These are phyloP conservation scores for Verticillium longisporum DNA, from an alignment of 2,329 filamentous ascomycete species.

Conservation along the genomic window DNA sequence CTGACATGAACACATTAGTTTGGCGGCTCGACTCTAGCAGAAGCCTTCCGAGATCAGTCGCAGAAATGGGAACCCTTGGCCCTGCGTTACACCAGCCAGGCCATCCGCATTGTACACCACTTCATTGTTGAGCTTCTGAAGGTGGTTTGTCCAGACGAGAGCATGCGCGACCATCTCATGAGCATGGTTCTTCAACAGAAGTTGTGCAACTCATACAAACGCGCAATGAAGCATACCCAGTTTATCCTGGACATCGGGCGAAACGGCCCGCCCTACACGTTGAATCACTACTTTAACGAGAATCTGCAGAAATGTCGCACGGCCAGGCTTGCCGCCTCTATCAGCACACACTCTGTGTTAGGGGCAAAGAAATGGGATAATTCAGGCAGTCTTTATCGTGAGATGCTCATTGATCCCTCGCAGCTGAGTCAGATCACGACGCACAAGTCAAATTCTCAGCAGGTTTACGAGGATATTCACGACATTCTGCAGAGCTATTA, in stretches of 20 bases:
- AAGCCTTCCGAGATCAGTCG: conserved; percentile 46
- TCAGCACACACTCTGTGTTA: background rate
- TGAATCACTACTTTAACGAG: conserved; percentile 46
- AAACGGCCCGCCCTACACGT: conserved; percentile 35
- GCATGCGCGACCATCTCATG: conserved; percentile 35
- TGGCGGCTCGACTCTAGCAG: conserved; percentile 29
- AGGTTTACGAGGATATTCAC: conserved; percentile 45
- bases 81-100: conserved; percentile 39
- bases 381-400: too few relatives aligned
- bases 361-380: too few relatives aligned
- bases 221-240: conserved; percentile 37
- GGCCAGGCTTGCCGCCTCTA: background rate
- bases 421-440: conserved; percentile 3
- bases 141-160: conserved; percentile 32
- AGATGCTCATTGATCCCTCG: background rate
- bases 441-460: conserved; percentile 21
- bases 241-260: conserved; percentile 49
- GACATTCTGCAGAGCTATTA: conserved; percentile 57
- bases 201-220: conserved; percentile 35
- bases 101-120: conserved; percentile 42
- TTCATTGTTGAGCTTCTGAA: conserved; percentile 41
- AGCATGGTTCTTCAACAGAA: conserved; percentile 33
- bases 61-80: conserved; percentile 44
- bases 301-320: conserved; percentile 19
- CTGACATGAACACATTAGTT: conserved; percentile 20